phyloP scores from a whole-genome alignment of 768 basidiomycete genomes.

The Auriscalpium orientale region DNA sequence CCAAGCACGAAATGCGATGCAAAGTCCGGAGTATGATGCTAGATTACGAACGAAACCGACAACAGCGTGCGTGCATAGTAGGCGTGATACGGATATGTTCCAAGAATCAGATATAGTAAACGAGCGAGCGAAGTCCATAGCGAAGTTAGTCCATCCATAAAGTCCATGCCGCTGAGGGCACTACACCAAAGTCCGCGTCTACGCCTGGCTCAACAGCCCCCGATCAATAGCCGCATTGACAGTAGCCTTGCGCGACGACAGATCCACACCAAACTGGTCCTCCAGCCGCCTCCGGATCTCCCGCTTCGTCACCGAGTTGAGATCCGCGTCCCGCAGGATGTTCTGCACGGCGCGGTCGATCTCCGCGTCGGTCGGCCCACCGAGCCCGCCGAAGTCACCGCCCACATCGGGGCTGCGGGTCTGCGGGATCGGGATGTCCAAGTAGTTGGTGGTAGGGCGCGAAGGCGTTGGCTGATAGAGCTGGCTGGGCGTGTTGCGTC shows the following conservation, averaged over 20 bases:
- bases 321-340: conserved; percentile 69
- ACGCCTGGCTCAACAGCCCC: conserved; percentile 39
- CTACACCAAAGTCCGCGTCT: background rate
- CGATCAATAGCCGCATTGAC: conserved; percentile 79
- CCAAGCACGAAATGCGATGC: no score
- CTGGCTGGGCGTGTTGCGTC: conserved; percentile 59
- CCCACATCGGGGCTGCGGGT: conserved; percentile 43
- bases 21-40: no score
- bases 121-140: no score
- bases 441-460: conserved; percentile 67
- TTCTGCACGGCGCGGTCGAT: conserved; percentile 70
- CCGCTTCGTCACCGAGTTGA: conserved; percentile 89
- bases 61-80: no score
- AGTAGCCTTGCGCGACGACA: conserved; percentile 58
- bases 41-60: no score
- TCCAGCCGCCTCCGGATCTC: conserved; percentile 82
- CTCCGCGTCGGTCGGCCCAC: conserved; percentile 56
- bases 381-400: conserved; percentile 25
- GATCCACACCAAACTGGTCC: conserved; percentile 70
- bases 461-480: conserved; percentile 60
- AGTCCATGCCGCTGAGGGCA: no score
- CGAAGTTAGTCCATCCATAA: no score
- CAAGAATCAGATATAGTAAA: no score
- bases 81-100: no score
- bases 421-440: conserved; percentile 59